These are phyloP conservation scores for Suillus ampliporus DNA, from an alignment of 768 basidiomycete genomes.

Conservation along the genomic window DNA sequence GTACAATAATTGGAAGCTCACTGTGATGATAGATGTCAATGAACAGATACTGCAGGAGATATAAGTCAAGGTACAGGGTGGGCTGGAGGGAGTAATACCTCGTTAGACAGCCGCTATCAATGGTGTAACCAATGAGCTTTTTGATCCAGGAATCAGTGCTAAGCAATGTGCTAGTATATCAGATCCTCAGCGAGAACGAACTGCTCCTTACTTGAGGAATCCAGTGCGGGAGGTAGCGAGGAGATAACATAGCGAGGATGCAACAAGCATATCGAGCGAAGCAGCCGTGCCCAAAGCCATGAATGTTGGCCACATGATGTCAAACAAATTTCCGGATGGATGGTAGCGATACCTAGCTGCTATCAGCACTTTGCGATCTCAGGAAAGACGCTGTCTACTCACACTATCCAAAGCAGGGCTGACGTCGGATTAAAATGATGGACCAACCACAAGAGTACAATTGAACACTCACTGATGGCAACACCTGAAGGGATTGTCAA, in stretches of 20 bases:
- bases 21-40: not conserved
- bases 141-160: conserved; percentile 7
- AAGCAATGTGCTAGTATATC: not conserved
- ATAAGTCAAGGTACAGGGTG: not conserved
- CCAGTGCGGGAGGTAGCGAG: conserved; percentile 9
- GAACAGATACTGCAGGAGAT: conserved; percentile 1
- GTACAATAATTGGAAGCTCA: not conserved
- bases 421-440: not conserved
- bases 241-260: conserved; percentile 8
- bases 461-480: not conserved
- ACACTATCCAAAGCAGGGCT: conserved; percentile 1
- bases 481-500: not conserved
- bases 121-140: conserved; percentile 1
- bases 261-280: not conserved
- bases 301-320: not conserved
- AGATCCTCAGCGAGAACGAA: not conserved
- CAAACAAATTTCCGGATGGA: not conserved
- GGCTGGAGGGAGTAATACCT: not conserved
- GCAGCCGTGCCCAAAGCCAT: not conserved
- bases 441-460: not conserved
- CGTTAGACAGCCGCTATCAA: conserved; percentile 6
- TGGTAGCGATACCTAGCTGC: not conserved
- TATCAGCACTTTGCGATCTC: not conserved
- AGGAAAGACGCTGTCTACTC: not conserved
- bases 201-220: not conserved